Evolutionary conservation across 139 green algal genomes (phyloP), one percentile per base, ranked within the genome.

Genomic region (Haematococcus lacustris): DNA sequence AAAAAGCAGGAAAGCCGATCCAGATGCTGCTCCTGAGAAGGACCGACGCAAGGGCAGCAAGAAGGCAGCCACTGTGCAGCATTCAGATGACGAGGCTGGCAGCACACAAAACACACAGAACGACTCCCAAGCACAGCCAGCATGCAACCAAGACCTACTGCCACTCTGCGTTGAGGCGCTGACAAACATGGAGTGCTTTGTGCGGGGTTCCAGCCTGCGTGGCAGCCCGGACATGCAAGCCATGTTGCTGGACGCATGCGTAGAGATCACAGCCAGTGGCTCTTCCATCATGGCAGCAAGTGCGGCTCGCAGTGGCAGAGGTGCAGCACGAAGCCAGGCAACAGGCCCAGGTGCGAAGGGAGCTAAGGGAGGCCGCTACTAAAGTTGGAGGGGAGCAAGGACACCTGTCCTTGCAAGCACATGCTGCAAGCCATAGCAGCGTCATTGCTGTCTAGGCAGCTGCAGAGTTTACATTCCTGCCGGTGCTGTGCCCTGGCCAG

Each of bases 111-210:
- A 67, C 33, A 3, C 59, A 1, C 60, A 38, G 25, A 40, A 4
- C 1, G 63, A 3, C 35, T 32, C 25, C 1, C 26, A 33, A 34
- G 0, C 60, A 25, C 2, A 26, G 2, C 17, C 61, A 1, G 41
- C 61, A 26, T 17, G 30, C 0, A 68, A 37, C 23, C 32, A 62
- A 7, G 35, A 33, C 17, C 38, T 71, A 34, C 30, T 68, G 51
- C 43, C 32, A n/a, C n/a, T 37, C 21, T 76, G 67, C 66, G 70
- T 69, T n/a, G 74, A 71, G 38, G 43, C 41, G 0, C 26, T 69
- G n/a, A 66, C 71, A 2, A 65, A 68, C 35, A 47, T 70, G 68
- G 41, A 74, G 69, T 38, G 17, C 25, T 26, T n/a, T 71, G 34
- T 50, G 51, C 0, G 35, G 38, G 21, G 33, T 33, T 34, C 51